A percentile compares a stretch with the other conserved stretches of the same genome.
phyloP scores from a whole-genome alignment of 495 filamentous ascomycete species.

The Haplographium delicatum region DNA sequence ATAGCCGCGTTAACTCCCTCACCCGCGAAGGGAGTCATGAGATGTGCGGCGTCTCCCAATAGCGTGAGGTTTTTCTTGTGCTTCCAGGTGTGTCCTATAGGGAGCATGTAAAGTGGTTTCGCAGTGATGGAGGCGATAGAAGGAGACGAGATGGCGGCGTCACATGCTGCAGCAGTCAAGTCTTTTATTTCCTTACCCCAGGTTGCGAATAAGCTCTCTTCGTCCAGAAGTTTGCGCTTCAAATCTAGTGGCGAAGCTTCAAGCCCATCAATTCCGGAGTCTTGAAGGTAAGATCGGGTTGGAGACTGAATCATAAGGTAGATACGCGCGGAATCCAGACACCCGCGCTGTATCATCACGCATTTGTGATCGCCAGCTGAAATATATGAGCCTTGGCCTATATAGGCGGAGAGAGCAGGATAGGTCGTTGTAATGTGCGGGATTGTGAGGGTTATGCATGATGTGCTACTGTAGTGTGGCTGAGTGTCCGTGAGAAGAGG shows the following conservation, averaged over 20 bases:
- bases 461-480: conserved; percentile 35
- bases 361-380: conserved; percentile 33
- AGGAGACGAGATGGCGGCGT: too few species aligned
- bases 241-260: background rate
- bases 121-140: conserved; percentile 12
- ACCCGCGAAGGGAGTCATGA: conserved; percentile 58
- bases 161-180: background rate
- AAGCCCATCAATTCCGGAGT: background rate
- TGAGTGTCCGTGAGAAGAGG: conserved; percentile 24
- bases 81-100: conserved; percentile 44
- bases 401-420: conserved; percentile 33
- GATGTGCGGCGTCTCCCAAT: conserved; percentile 58
- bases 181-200: conserved; percentile 9
- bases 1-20: conserved; percentile 57
- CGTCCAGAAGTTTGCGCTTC: background rate
- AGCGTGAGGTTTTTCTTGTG: conserved; percentile 44
- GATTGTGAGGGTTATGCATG: conserved; percentile 34
- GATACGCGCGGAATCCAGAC: conserved; percentile 39
- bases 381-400: conserved; percentile 44
- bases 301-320: conserved; percentile 22
- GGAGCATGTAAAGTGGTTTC: conserved; percentile 41
- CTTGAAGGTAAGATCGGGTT: conserved; percentile 1
- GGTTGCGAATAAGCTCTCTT: background rate
- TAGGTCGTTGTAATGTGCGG: conserved; percentile 31
- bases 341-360: conserved; percentile 40